A percentile compares a stretch with the other conserved stretches of the same genome.
Evolutionary conservation across 192 early-diverging fungal genomes (phyloP).

Genomic region (Chytriomyces confervae): DNA sequence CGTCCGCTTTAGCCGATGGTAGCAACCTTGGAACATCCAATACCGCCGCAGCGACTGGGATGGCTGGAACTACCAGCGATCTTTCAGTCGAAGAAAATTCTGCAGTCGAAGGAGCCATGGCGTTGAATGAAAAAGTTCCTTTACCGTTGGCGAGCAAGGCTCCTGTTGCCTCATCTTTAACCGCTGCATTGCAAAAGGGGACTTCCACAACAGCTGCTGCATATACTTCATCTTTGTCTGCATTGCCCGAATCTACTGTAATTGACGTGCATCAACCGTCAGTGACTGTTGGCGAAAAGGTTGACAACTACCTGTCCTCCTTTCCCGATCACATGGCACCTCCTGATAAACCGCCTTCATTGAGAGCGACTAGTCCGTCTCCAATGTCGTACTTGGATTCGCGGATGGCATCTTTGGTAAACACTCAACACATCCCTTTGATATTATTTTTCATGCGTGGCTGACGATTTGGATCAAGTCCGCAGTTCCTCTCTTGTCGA

Average conservation of each 20-base stretch:
- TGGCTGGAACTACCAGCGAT: slow-evolving; percentile 12
- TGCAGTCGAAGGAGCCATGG: background rate
- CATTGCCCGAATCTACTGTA: background rate
- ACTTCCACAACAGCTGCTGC: background rate
- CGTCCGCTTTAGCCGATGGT: background rate
- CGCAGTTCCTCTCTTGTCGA: slow-evolving; percentile 8
- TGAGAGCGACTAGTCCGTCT: slow-evolving; percentile 14
- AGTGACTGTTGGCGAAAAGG: slow-evolving; percentile 46
- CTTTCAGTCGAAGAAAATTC: background rate
- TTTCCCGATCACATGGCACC: slow-evolving; percentile 33
- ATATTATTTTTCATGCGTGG: background rate
- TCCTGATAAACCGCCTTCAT: slow-evolving; percentile 34
- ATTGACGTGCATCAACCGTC: background rate
- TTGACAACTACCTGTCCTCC: slow-evolving; percentile 53
- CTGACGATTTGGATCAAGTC: background rate
- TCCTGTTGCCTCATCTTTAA: background rate
- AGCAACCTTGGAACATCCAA: background rate
- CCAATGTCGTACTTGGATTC: slow-evolving; percentile 29
- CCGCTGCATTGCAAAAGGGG: slow-evolving; percentile 1
- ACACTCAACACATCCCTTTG: background rate
- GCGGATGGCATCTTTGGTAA: background rate
- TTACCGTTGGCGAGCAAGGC: background rate
- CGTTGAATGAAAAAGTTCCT: slow-evolving; percentile 8
- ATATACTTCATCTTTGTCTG: background rate
- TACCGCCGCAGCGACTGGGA: background rate